These are phyloP conservation scores for Cicer pinnatifidum DNA, from an alignment of 306 rosid genomes.

Conservation along the genomic window DNA sequence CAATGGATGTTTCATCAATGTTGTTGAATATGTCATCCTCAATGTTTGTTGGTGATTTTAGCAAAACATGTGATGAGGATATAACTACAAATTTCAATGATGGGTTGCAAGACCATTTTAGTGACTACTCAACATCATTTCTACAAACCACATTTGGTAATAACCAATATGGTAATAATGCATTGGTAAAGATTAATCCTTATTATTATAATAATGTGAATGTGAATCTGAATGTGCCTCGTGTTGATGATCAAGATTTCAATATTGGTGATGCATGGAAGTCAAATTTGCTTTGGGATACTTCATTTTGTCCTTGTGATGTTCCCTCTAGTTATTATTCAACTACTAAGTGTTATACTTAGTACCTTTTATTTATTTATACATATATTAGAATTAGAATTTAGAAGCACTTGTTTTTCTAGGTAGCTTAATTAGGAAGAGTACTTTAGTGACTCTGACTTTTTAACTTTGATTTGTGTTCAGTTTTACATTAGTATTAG, in stretches of 20 bases:
- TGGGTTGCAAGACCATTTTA: slow-evolving; percentile 50
- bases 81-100: slow-evolving; percentile 45
- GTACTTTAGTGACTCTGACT: slow-evolving; percentile 41
- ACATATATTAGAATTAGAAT: slow-evolving; percentile 21
- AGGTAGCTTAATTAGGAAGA: slow-evolving; percentile 30
- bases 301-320: slow-evolving; percentile 72
- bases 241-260: slow-evolving; percentile 53
- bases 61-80: slow-evolving; percentile 35
- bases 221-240: slow-evolving; percentile 45
- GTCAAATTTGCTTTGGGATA: slow-evolving; percentile 74
- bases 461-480: slow-evolving; percentile 34
- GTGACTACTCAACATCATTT: slow-evolving; percentile 44
- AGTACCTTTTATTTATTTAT: background rate
- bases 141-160: slow-evolving; percentile 45
- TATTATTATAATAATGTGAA: slow-evolving; percentile 31
- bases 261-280: slow-evolving; percentile 71
- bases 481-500: slow-evolving; percentile 49
- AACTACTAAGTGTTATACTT: slow-evolving; percentile 67
- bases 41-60: slow-evolving; percentile 58
- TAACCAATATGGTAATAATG: slow-evolving; percentile 33
- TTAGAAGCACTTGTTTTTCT: slow-evolving; percentile 48
- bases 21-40: slow-evolving; percentile 79
- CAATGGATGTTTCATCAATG: slow-evolving; percentile 68
- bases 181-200: slow-evolving; percentile 48
- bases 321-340: slow-evolving; percentile 59